phyloP scores from a whole-genome alignment of 106 monocot species.

The Iris macrosiphon region DNA sequence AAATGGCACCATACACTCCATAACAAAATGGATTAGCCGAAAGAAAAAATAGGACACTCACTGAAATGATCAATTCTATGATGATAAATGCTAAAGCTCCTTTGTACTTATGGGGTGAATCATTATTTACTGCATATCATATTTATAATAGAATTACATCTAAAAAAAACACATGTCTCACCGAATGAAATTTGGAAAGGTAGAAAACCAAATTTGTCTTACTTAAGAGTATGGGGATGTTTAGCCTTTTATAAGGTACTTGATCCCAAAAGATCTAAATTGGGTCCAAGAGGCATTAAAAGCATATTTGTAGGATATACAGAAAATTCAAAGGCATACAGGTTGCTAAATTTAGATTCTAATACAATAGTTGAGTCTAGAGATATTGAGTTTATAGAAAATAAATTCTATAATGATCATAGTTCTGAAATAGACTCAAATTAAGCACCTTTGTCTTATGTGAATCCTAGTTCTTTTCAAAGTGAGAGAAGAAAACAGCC shows the following conservation, averaged over 20 bases:
- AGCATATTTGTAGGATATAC: conserved; percentile 12
- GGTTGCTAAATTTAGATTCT: background rate
- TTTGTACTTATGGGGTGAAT: background rate
- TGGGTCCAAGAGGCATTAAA: conserved; percentile 1
- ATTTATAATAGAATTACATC: background rate
- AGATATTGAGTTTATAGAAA: conserved; percentile 5
- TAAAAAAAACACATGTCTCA: background rate
- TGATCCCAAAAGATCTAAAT: conserved; percentile 2
- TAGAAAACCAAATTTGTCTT: background rate
- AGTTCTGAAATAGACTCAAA: background rate
- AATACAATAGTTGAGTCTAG: conserved; percentile 1
- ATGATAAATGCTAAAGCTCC: background rate
- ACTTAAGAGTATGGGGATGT: conserved; percentile 8
- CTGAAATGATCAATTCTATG: conserved; percentile 9
- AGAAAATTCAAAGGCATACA: conserved; percentile 6
- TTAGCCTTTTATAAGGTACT: conserved; percentile 1
- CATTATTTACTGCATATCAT: background rate
- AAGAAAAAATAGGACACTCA: background rate
- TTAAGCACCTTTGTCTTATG: background rate
- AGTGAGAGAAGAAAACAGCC: background rate
- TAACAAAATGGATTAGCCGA: no score
- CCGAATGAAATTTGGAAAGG: conserved; percentile 5
- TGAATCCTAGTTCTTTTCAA: no score
- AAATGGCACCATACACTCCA: background rate
- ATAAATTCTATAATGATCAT: no score